A percentile compares a stretch with the other conserved stretches of the same genome.
These are phyloP conservation scores for Manihot esculenta DNA, from an alignment of 441 rosid genomes.

Conservation along the genomic window DNA sequence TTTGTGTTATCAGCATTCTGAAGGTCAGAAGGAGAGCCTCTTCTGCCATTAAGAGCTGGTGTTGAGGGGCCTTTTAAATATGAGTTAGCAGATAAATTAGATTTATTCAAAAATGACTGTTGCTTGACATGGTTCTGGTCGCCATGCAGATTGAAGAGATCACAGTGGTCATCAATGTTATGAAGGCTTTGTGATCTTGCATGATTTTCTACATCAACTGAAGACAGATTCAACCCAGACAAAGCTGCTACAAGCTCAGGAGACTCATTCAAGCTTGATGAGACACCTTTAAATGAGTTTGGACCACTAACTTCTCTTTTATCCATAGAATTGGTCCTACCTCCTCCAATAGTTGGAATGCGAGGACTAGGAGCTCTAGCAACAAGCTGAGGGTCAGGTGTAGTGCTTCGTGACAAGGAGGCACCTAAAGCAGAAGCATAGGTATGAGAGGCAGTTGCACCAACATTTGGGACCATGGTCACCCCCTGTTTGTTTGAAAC, in stretches of 20 bases:
- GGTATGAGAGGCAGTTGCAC: constrained; percentile 48
- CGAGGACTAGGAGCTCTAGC: constrained; percentile 63
- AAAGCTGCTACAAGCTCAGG: constrained; percentile 54
- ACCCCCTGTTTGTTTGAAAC: constrained; percentile 34
- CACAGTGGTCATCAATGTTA: constrained; percentile 37
- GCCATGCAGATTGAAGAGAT: constrained; percentile 40
- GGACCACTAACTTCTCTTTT: constrained; percentile 40
- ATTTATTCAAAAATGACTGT: constrained; percentile 32
- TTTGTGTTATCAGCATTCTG: constrained; percentile 36
- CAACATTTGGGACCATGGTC: constrained; percentile 28
- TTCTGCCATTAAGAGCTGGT: constrained; percentile 38
- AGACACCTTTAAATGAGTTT: constrained; percentile 40
- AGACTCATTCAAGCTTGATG: constrained; percentile 40
- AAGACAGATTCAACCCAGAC: constrained; percentile 61
- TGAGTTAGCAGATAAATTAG: constrained; percentile 31
- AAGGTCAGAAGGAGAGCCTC: constrained; percentile 40
- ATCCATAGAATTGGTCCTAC: constrained; percentile 47
- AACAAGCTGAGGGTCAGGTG: constrained; percentile 62
- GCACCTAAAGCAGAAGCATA: constrained; percentile 66
- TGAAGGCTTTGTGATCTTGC: constrained; percentile 28
- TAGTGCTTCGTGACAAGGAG: constrained; percentile 60
- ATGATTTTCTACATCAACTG: constrained; percentile 39
- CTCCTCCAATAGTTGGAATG: constrained; percentile 57
- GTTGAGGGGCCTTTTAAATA: constrained; percentile 38
- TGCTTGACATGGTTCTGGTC: constrained; percentile 38